phyloP scores from a whole-genome alignment of 495 filamentous ascomycete species.

The Penicillium paxilli region DNA sequence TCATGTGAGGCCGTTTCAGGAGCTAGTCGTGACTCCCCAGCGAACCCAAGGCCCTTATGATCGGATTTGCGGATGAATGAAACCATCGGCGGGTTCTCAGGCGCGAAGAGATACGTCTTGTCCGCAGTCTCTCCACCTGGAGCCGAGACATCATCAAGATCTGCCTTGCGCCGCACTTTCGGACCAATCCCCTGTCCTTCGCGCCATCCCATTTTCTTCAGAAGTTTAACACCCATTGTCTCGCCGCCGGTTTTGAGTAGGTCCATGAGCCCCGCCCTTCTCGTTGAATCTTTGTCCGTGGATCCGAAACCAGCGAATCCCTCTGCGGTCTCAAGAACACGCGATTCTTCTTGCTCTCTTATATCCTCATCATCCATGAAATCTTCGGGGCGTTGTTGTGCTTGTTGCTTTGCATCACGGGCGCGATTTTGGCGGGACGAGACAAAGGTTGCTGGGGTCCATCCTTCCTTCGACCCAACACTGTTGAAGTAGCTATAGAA shows the following conservation, averaged over 20 bases:
- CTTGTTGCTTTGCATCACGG: slow-evolving; percentile 57
- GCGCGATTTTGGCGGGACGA: slow-evolving; percentile 81
- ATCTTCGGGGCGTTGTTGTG: slow-evolving; percentile 75
- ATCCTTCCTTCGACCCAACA: slow-evolving; percentile 97
- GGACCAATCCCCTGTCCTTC: slow-evolving; percentile 92
- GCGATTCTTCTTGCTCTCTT: slow-evolving; percentile 78
- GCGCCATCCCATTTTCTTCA: slow-evolving; percentile 95
- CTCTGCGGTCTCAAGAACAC: slow-evolving; percentile 66
- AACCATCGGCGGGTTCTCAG: slow-evolving; percentile 77
- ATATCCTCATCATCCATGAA: slow-evolving; percentile 99
- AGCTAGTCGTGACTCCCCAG: slow-evolving; percentile 60
- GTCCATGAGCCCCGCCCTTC: slow-evolving; percentile 66
- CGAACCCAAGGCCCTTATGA: slow-evolving; percentile 79
- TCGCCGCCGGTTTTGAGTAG: slow-evolving; percentile 74
- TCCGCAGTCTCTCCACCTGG: slow-evolving; percentile 37
- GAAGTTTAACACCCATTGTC: slow-evolving; percentile 84
- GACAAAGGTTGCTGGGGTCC: slow-evolving; percentile 87
- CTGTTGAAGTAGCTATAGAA: slow-evolving; percentile 91
- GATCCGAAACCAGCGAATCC: slow-evolving; percentile 77
- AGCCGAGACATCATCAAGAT: slow-evolving; percentile 53
- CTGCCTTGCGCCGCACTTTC: slow-evolving; percentile 75
- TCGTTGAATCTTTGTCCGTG: slow-evolving; percentile 55
- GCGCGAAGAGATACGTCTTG: slow-evolving; percentile 80
- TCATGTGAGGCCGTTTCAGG: slow-evolving; percentile 41
- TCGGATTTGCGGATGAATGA: slow-evolving; percentile 74